Conservation (phyloP, 306 rosid species). For the Medicago truncatula region DNA sequence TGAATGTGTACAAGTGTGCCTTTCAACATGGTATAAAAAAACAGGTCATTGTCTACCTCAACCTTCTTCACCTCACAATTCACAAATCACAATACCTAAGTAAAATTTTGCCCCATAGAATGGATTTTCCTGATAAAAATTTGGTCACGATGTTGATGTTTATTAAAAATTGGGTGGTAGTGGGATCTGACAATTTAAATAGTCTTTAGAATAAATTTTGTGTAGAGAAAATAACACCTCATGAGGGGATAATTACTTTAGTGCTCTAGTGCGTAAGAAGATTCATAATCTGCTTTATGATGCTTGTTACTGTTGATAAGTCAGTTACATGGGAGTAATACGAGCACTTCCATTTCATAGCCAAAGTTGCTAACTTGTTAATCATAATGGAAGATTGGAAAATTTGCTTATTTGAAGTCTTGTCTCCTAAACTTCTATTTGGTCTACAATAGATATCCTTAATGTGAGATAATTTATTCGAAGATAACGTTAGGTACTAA, state of each 20-base stretch:
- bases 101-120: conserved; percentile 24
- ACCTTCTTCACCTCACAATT: conserved; percentile 25
- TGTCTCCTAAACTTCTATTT: too few species aligned
- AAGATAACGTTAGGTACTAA: too few species aligned
- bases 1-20: conserved; percentile 47
- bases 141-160: conserved; percentile 54
- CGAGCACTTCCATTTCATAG: conserved; percentile 80
- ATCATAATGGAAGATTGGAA: conserved; percentile 20
- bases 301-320: conserved; percentile 65
- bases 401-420: conserved; percentile 39
- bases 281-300: conserved; percentile 46
- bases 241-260: conserved; percentile 13
- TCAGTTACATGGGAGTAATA: conserved; percentile 65
- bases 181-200: conserved; percentile 79
- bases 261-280: conserved; percentile 60
- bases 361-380: conserved; percentile 37
- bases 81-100: conserved; percentile 23
- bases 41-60: conserved; percentile 53
- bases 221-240: conserved; percentile 42
- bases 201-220: conserved; percentile 35
- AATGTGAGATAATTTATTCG: neutral
- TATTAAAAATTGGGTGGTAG: conserved; percentile 48
- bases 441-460: neutral
- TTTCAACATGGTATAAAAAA: conserved; percentile 41
- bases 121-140: conserved; percentile 36